Evolutionary conservation across 2,329 filamentous ascomycete species (phyloP).

Genomic region (Paracorniculantispora psalliotae): DNA sequence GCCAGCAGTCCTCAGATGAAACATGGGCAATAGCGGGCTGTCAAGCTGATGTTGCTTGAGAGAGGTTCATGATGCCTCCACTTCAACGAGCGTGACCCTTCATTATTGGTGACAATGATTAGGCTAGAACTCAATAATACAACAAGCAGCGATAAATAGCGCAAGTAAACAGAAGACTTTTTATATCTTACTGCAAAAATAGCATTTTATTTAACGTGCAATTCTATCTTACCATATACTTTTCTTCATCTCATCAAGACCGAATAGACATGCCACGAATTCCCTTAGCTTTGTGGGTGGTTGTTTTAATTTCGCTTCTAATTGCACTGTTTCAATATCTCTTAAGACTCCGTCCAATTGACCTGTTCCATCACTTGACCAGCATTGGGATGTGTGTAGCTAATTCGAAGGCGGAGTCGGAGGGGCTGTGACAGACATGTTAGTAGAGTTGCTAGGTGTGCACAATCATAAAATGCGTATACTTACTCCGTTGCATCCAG

Average conservation of each 20-base stretch:
- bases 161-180: not conserved
- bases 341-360: constrained; percentile 81
- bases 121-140: no score
- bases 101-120: no score
- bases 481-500: constrained; percentile 84
- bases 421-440: constrained; percentile 56
- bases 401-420: constrained; percentile 78
- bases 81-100: not conserved
- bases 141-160: not conserved
- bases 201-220: not conserved
- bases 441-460: constrained; percentile 5
- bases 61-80: not conserved
- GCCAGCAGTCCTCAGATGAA: not conserved
- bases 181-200: not conserved
- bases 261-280: not conserved
- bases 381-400: constrained; percentile 65
- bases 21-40: not conserved
- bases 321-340: not conserved
- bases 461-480: not conserved
- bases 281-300: not conserved
- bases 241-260: not conserved
- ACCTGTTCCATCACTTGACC: constrained; percentile 83
- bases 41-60: not conserved
- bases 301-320: constrained; percentile 17
- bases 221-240: constrained; percentile 1